A percentile compares a stretch with the other conserved stretches of the same genome.
Conservation (phyloP, 108 stramenopile genomes). For the Fistulifera pelliculosa region DNA sequence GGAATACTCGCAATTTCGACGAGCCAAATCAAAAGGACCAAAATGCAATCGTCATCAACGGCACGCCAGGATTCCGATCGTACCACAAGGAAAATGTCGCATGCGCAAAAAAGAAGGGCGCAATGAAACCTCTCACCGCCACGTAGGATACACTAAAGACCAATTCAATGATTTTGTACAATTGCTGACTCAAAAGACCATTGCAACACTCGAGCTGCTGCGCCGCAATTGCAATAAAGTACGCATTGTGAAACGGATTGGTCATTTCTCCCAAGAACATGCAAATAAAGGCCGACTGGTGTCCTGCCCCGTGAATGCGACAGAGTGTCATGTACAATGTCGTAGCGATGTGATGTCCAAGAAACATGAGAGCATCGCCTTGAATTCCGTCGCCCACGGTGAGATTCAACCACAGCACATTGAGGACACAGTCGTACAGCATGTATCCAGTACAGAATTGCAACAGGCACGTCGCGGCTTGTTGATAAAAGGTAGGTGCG, state of each 20-base stretch:
- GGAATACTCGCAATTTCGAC: constrained; percentile 43
- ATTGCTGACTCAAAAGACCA: constrained; percentile 18
- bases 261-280: constrained; percentile 66
- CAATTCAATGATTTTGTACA: constrained; percentile 22
- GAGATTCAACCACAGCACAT: constrained; percentile 9
- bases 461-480: constrained; percentile 35
- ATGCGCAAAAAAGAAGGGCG: constrained; percentile 24
- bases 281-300: constrained; percentile 47
- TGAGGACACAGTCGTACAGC: constrained; percentile 42
- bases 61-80: constrained; percentile 28
- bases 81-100: constrained; percentile 38
- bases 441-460: constrained; percentile 74
- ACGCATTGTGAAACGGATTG: constrained; percentile 47
- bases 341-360: constrained; percentile 55
- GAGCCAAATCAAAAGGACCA: constrained; percentile 52
- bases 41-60: constrained; percentile 24
- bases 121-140: constrained; percentile 32
- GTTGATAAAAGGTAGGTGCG: constrained; percentile 41
- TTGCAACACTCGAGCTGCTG: constrained; percentile 33
- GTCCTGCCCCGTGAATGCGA: constrained; percentile 40
- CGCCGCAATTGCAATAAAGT: constrained; percentile 27
- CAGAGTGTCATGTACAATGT: constrained; percentile 45
- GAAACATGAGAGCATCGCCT: constrained; percentile 13
- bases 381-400: constrained; percentile 13
- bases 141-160: constrained; percentile 30